These are phyloP conservation scores for Leishmania arabica DNA, from an alignment of 208 protist species.

Conservation along the genomic window DNA sequence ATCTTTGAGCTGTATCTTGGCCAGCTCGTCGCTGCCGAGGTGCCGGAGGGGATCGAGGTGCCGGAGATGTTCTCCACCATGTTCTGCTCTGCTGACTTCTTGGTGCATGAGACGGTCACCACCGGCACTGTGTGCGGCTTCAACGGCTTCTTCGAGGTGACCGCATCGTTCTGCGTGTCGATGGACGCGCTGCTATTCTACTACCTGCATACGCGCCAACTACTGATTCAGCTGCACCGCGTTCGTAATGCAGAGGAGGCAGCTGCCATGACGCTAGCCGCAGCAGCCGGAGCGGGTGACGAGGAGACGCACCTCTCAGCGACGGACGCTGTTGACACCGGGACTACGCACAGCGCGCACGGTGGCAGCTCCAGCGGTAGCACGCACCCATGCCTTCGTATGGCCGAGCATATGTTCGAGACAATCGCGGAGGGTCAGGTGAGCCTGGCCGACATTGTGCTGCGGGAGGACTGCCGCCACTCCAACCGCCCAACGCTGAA, in stretches of 20 bases:
- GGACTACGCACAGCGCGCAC: constrained; percentile 4
- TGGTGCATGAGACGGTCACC: constrained; percentile 89
- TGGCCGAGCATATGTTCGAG: constrained; percentile 71
- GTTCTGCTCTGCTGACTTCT: constrained; percentile 89
- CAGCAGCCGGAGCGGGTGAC: background rate
- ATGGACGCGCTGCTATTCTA: constrained; percentile 90
- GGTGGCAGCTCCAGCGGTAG: constrained; percentile 17
- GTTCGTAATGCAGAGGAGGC: constrained; percentile 75
- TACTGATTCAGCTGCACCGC: constrained; percentile 88
- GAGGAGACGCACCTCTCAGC: background rate
- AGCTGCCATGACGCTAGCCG: constrained; percentile 19
- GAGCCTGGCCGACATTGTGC: constrained; percentile 63
- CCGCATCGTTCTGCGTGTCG: constrained; percentile 78
- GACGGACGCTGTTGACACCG: background rate
- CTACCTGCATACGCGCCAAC: constrained; percentile 82
- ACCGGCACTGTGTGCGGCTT: constrained; percentile 79
- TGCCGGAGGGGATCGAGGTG: constrained; percentile 45
- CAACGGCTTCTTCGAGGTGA: constrained; percentile 92
- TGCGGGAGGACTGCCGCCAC: constrained; percentile 37
- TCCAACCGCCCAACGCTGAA: constrained; percentile 62
- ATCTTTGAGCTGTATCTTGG: constrained; percentile 92
- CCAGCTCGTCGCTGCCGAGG: constrained; percentile 77
- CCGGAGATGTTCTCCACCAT: constrained; percentile 53
- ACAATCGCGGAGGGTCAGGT: constrained; percentile 83
- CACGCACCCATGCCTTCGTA: constrained; percentile 28